Evolutionary conservation across 2,329 filamentous ascomycete species (phyloP).

Genomic region (Monilinia fructigena): DNA sequence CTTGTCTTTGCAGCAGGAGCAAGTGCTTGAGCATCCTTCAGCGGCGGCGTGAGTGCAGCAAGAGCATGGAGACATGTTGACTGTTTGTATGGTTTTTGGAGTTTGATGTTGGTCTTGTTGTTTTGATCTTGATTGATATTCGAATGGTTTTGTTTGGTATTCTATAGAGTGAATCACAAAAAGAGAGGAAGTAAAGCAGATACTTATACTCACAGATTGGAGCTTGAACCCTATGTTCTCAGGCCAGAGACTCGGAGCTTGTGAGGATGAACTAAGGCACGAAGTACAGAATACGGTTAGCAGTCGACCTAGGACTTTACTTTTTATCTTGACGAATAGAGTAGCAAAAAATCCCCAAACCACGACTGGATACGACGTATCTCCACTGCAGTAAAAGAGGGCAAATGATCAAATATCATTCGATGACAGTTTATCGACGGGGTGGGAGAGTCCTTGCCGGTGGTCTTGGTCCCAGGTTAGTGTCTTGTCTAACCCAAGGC

Average conservation of each 20-base stretch:
- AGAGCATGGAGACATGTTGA: constrained; percentile 18
- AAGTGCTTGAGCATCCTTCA: constrained; percentile 11
- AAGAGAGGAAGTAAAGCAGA: constrained; percentile 2
- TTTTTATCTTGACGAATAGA: not conserved
- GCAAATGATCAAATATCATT: constrained; percentile 10
- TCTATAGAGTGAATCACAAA: not conserved
- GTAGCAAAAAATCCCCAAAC: not conserved
- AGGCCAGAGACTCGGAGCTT: not conserved
- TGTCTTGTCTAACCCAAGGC: not conserved
- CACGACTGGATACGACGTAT: not conserved
- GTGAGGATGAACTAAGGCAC: not conserved
- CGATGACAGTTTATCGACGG: not conserved
- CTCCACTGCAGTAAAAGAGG: not conserved
- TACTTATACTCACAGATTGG: not conserved
- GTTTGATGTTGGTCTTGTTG: not conserved
- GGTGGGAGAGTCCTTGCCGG: not conserved
- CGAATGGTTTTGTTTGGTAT: not conserved
- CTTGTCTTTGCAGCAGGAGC: constrained; percentile 17
- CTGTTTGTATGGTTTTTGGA: not conserved
- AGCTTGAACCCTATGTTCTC: not conserved
- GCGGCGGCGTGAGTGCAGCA: constrained; percentile 13
- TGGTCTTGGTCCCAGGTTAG: not conserved
- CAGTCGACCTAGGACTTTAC: not conserved
- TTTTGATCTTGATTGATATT: not conserved
- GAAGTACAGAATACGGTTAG: not conserved